A percentile compares a stretch with the other conserved stretches of the same genome.
Conservation (phyloP, 176 grass and related monocot species). For the Eleusine indica region DNA sequence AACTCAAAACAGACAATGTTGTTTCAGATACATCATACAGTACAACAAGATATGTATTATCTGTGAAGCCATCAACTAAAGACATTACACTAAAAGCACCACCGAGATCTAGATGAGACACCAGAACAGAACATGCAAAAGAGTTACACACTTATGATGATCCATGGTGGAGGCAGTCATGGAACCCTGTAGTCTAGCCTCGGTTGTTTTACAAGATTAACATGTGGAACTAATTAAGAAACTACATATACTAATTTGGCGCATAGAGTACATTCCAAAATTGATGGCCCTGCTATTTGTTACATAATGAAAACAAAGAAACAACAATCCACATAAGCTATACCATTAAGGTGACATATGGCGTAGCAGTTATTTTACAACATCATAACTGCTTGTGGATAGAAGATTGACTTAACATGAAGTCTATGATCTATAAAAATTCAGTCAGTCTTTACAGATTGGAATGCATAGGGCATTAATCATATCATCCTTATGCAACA, state of each 20-base stretch:
- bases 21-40: background rate
- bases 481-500: background rate
- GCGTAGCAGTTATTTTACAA: background rate
- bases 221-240: background rate
- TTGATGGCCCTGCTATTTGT: background rate
- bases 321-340: background rate
- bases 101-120: background rate
- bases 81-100: background rate
- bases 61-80: background rate
- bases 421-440: background rate
- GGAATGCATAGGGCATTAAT: background rate
- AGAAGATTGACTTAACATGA: background rate
- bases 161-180: background rate
- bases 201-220: conserved; percentile 5
- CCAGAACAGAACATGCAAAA: background rate
- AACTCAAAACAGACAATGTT: background rate
- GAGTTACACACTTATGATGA: background rate
- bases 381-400: background rate
- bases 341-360: background rate
- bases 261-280: background rate
- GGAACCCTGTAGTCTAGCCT: background rate
- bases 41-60: background rate
- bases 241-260: background rate
- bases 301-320: background rate
- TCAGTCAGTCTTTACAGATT: background rate